A percentile compares a stretch with the other conserved stretches of the same genome.
Evolutionary conservation across 306 rosid genomes (phyloP).

Genomic region (Clitoria ternatea): DNA sequence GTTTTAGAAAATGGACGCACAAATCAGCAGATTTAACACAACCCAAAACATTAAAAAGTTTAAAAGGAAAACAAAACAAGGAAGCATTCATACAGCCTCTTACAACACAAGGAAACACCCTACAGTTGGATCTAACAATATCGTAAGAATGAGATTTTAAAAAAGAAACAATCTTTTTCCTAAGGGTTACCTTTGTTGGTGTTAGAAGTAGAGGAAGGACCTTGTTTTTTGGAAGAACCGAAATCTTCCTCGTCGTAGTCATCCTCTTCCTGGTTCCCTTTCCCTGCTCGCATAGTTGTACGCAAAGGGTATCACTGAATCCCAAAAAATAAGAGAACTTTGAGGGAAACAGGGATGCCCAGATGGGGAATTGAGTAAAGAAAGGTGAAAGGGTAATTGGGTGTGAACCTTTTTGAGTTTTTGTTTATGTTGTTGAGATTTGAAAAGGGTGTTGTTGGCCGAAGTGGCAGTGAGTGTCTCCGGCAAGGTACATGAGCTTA

Average conservation of each 20-base stretch:
- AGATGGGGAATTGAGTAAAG: conserved; percentile 23
- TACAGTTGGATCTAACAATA: conserved; percentile 44
- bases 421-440: neutral
- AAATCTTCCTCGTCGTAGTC: conserved; percentile 88
- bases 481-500: conserved; percentile 29
- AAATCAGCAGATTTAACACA: neutral
- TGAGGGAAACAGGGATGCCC: conserved; percentile 6
- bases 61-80: neutral
- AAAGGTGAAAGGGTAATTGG: neutral
- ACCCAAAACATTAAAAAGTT: neutral
- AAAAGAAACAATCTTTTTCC: neutral
- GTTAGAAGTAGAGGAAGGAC: conserved; percentile 60
- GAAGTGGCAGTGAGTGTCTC: conserved; percentile 10
- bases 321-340: conserved; percentile 16
- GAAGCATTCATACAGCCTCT: neutral
- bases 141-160: neutral
- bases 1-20: no score
- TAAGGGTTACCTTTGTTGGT: conserved; percentile 52
- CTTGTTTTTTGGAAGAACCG: conserved; percentile 62
- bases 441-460: conserved; percentile 4
- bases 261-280: conserved; percentile 72
- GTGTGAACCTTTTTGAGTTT: neutral
- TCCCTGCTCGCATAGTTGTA: conserved; percentile 70
- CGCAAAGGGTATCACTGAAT: conserved; percentile 21
- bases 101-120: conserved; percentile 13